These are phyloP conservation scores for Alternaria sp. DNA, from an alignment of 2,329 filamentous ascomycete genomes.

Conservation along the genomic window DNA sequence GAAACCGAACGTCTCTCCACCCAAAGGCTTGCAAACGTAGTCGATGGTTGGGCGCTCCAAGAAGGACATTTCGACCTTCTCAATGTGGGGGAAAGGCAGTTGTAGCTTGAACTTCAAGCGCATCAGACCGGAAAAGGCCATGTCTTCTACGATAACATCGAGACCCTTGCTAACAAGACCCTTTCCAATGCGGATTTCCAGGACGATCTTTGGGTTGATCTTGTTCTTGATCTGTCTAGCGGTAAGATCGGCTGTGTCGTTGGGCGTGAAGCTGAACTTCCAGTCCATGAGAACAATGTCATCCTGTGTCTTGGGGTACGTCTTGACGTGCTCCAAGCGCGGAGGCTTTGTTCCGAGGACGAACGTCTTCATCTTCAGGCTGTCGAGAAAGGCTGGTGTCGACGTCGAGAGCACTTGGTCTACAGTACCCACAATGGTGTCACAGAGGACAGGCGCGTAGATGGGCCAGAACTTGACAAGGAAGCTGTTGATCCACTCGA, in stretches of 20 bases:
- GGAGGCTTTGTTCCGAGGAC: slow-evolving; percentile 94
- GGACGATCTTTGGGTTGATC: slow-evolving; percentile 94
- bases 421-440: slow-evolving; percentile 91
- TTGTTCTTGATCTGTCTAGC: slow-evolving; percentile 90
- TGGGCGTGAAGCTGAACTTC: slow-evolving; percentile 99
- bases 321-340: slow-evolving; percentile 96
- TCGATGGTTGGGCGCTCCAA: slow-evolving; percentile 88
- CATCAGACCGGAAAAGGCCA: slow-evolving; percentile 96
- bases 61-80: slow-evolving; percentile 95
- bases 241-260: slow-evolving; percentile 91
- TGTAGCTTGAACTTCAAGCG: slow-evolving; percentile 97
- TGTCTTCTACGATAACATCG: slow-evolving; percentile 97
- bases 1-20: slow-evolving; percentile 93
- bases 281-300: slow-evolving; percentile 99
- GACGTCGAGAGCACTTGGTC: slow-evolving; percentile 95
- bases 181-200: slow-evolving; percentile 94
- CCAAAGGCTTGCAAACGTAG: slow-evolving; percentile 97
- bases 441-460: slow-evolving; percentile 90
- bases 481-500: slow-evolving; percentile 99
- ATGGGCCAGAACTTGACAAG: slow-evolving; percentile 99
- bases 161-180: slow-evolving; percentile 96
- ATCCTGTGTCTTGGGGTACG: slow-evolving; percentile 93
- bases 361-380: slow-evolving; percentile 91
- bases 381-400: slow-evolving; percentile 92
- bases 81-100: slow-evolving; percentile 92